phyloP scores from a whole-genome alignment of 129 eudicot species.

The Apium graveolens region DNA sequence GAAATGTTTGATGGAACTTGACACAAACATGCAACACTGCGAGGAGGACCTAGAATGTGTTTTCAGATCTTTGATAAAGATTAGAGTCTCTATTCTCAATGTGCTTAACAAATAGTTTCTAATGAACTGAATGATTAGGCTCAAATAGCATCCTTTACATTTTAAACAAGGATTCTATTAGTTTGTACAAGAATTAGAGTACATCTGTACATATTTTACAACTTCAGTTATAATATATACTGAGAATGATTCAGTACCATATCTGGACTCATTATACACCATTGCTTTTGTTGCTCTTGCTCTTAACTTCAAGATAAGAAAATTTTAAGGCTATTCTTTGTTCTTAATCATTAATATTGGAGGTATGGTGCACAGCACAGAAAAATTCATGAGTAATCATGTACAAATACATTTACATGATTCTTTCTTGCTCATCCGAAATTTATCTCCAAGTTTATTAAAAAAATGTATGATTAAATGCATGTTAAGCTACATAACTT shows the following conservation, averaged over 20 bases:
- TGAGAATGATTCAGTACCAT: neutral
- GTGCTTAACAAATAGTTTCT: neutral
- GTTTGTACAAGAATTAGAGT: neutral
- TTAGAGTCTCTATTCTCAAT: conserved; percentile 5
- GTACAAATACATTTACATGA: neutral
- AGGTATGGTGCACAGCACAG: no score
- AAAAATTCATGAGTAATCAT: neutral
- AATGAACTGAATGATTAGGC: neutral
- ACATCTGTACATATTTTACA: neutral
- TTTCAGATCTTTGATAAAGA: conserved; percentile 7
- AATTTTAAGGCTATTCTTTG: neutral
- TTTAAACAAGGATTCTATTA: neutral
- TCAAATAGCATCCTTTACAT: neutral
- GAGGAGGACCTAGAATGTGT: neutral
- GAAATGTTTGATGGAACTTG: neutral
- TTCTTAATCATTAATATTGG: no score
- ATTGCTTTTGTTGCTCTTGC: neutral
- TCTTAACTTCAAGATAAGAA: neutral
- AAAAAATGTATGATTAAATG: no score
- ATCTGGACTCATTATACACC: neutral
- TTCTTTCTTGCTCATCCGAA: no score
- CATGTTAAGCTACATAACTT: no score
- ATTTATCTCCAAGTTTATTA: no score
- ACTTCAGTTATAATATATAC: neutral
- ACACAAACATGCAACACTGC: neutral